Conservation (phyloP, 2,329 filamentous ascomycete species). For the Pseudocercospora crystallina region DNA sequence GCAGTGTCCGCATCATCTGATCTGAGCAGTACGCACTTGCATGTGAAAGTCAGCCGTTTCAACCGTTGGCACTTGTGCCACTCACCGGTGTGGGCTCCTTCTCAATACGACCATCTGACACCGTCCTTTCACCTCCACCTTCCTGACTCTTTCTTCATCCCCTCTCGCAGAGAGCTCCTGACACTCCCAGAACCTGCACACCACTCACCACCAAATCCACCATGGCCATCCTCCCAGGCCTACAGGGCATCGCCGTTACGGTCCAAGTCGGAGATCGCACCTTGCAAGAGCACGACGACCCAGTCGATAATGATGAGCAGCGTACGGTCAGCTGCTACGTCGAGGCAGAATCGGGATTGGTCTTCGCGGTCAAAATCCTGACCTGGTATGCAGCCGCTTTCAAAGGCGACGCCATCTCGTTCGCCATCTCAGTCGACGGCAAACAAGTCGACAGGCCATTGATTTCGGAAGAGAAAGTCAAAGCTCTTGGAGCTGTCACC, state of each 20-base stretch:
- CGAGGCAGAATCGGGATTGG: slow-evolving; percentile 14
- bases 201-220: background rate
- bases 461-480: background rate
- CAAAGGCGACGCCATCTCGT: background rate
- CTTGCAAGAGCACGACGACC: background rate
- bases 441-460: background rate
- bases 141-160: too few relatives aligned
- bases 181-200: too few relatives aligned
- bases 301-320: slow-evolving; percentile 7
- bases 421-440: slow-evolving; percentile 6
- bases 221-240: slow-evolving; percentile 1
- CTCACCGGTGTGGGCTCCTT: too few relatives aligned
- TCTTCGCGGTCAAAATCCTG: slow-evolving; percentile 12
- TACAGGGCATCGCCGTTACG: background rate
- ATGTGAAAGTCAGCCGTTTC: too few relatives aligned
- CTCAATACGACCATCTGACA: too few relatives aligned
- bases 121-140: too few relatives aligned
- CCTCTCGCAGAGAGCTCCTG: too few relatives aligned
- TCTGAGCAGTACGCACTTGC: too few relatives aligned
- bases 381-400: background rate
- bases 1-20: too few relatives aligned
- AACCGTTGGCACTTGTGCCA: too few relatives aligned
- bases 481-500: too few relatives aligned
- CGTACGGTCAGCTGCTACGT: slow-evolving; percentile 20
- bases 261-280: background rate